Evolutionary conservation across 1,284 basidiomycete species (phyloP), one percentile per base, ranked within the genome.

Genomic region (Pseudozyma tsukubaensis): DNA sequence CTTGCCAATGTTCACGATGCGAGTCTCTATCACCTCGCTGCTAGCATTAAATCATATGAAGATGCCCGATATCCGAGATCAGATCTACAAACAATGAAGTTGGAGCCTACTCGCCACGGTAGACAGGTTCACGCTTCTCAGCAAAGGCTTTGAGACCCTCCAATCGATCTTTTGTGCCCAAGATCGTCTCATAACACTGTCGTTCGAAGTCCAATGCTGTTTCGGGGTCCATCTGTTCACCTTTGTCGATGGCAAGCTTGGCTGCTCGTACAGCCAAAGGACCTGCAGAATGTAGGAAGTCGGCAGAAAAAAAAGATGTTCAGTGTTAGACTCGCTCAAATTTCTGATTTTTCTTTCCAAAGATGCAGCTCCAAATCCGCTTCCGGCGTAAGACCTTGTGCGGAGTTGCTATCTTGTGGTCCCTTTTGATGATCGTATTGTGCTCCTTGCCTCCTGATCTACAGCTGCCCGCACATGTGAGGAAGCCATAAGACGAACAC

Each of bases 121-220:
- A 97, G 24, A 90, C 85, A 1, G 94, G 93, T 35, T 87, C 86
- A 50, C 94, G 88, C 86, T 97, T 97, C 86, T 94, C 92, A 72
- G 89, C 91, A 86, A 97, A 97, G 58, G 94, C 94, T 63, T 89
- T 86, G 35, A 97, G 86, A 12, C 94, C 95, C 85, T 97, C 94
- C 7, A 89, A 80, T 13, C 94, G 89, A 83, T 97, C 94, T 74
- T 90, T 88, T 14, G 88, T 91, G 43, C 88, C 87, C 14, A 97
- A 86, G n/a, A 97, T 87, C 1, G 89, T 88, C 77, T 96, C 92
- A 77, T 97, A 97, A 24, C 92, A 90, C 11, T 90, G 90, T 36
- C 92, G 88, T 85, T 97, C 94, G 76, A 95, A 93, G 84, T 94
- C 92, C 8, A 97, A 88, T 10, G 94, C 94, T 88, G 82, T 76